Conservation (phyloP, 2,329 filamentous ascomycete species). For the Spiromastix sp. region DNA sequence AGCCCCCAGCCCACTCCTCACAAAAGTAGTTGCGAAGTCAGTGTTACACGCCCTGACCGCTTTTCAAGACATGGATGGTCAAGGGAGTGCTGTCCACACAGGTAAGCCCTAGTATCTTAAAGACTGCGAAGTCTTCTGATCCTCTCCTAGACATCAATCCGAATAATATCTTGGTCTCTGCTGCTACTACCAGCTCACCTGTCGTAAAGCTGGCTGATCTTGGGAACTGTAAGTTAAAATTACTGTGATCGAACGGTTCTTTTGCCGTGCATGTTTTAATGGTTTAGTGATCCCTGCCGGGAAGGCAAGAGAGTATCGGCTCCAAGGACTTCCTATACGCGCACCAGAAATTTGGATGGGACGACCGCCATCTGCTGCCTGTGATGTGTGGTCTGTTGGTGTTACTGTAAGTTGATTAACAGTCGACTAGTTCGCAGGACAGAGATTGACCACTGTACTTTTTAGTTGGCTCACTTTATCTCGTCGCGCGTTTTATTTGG, state of each 20-base stretch:
- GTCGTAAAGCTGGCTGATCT: conserved; percentile 8
- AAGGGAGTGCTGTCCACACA: conserved; percentile 6
- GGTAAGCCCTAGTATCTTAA: too few species aligned
- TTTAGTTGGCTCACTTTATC: conserved; percentile 9
- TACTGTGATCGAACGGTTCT: too few species aligned
- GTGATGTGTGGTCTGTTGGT: conserved; percentile 11
- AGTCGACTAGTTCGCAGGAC: too few species aligned
- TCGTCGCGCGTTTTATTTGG: conserved; percentile 6
- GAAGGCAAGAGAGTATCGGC: background rate
- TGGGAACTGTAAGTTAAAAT: conserved; percentile 4
- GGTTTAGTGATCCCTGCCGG: conserved; percentile 8
- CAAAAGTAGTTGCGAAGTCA: conserved; percentile 6
- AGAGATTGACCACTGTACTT: conserved; percentile 1
- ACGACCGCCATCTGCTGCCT: conserved; percentile 3
- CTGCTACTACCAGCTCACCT: conserved; percentile 2
- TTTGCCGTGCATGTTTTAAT: too few species aligned
- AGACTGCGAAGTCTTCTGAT: too few species aligned
- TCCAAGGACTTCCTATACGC: conserved; percentile 8
- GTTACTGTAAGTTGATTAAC: conserved; percentile 9
- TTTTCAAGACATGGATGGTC: conserved; percentile 11
- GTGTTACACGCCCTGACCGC: conserved; percentile 8
- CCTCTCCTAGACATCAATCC: conserved; percentile 10
- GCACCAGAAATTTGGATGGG: conserved; percentile 12
- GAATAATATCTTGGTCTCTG: conserved; percentile 9
- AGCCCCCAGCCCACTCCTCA: too few species aligned